Evolutionary conservation across 805 yeast genomes (phyloP), one percentile per base, ranked within the genome.

Genomic region (Candida odintsovae): DNA sequence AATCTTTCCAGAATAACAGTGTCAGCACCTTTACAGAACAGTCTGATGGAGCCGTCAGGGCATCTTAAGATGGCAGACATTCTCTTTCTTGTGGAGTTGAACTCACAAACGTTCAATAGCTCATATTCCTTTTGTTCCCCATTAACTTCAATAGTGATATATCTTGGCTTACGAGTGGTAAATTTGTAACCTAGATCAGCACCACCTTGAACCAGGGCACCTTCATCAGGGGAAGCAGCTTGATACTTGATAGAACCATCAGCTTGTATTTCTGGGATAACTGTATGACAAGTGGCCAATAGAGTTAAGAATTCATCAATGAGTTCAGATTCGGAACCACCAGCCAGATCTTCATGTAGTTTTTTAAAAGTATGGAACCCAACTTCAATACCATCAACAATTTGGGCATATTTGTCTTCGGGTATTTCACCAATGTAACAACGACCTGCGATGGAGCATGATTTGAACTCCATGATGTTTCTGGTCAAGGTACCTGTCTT

Each of bases 181-280:
- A 94, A 95, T 51, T 76, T 81, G 62, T 85, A 94, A 0, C 97
- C 98, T 41, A 92, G 69, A 58, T 72, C 73, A 0, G 97, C 94
- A 16, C 96, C 98, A 48, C 99, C 99, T 57, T 90, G 90, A 2
- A 94, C 99, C 50, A 94, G 73, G 0, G 99, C 99, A 43, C 99
- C 99, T 71, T 95, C 99, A 69, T 94, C 99, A 0, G 99, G 99
- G 0, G 98, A 90, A 0, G 99, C 97, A 1, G 99, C 99, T 67
- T 94, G 99, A 64, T 95, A 94, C 63, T 88, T 90, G 52, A 94
- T 82, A 3, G 73, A 55, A 0, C 86, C 87, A 47, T 70, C 71
- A 1, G 73, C 81, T 50, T 74, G 75, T 18, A 77, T 70, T 64
- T 94, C 99, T 0, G 99, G 99, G 51, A 94, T 94, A 37, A 94